Conservation (phyloP, 2,329 filamentous ascomycete species). For the Incumbomyces delicatus region DNA sequence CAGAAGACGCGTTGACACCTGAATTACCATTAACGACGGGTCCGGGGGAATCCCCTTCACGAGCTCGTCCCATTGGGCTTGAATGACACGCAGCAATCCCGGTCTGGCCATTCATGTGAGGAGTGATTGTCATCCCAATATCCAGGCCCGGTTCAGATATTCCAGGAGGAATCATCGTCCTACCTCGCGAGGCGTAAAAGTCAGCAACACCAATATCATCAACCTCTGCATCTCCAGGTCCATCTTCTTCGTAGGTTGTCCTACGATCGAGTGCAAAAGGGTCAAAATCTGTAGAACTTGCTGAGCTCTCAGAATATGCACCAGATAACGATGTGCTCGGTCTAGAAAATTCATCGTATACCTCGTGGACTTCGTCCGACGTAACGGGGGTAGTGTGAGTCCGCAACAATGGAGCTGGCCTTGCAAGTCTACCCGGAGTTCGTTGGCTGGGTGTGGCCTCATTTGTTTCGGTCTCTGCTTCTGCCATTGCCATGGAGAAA, state of each 20-base stretch:
- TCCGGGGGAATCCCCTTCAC: conserved; percentile 12
- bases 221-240: conserved; percentile 16
- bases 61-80: conserved; percentile 10
- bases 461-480: conserved; percentile 16
- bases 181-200: conserved; percentile 16
- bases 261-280: conserved; percentile 18
- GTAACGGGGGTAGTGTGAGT: conserved; percentile 21
- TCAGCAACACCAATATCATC: conserved; percentile 13
- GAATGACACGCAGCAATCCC: conserved; percentile 9
- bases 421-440: conserved; percentile 4
- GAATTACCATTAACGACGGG: neutral
- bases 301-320: conserved; percentile 18
- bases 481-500: conserved; percentile 36
- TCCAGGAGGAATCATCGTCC: conserved; percentile 13
- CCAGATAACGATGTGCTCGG: conserved; percentile 18
- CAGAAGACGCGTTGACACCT: neutral
- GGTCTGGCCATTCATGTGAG: conserved; percentile 1
- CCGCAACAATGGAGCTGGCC: conserved; percentile 15
- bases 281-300: conserved; percentile 18
- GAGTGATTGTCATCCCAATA: conserved; percentile 5
- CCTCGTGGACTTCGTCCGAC: conserved; percentile 3
- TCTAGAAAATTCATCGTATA: conserved; percentile 5
- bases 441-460: conserved; percentile 11
- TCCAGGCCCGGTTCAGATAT: conserved; percentile 1
- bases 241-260: conserved; percentile 11